A percentile compares a stretch with the other conserved stretches of the same genome.
phyloP scores from a whole-genome alignment of 768 basidiomycete genomes.

The Cantharellus cinnabarinus region DNA sequence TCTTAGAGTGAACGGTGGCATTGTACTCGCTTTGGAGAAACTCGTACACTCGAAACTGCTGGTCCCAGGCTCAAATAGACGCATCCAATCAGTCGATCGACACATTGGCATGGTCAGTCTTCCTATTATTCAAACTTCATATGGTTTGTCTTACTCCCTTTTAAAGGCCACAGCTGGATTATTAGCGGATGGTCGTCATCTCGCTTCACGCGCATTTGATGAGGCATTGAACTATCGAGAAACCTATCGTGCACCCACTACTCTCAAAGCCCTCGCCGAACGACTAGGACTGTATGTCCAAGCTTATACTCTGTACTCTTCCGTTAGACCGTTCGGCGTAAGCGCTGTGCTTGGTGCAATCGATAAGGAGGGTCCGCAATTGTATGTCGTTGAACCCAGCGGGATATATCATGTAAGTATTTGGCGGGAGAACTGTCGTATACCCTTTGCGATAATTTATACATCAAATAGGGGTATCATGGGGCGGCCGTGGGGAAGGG shows the following conservation, averaged over 20 bases:
- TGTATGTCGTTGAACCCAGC: constrained; percentile 88
- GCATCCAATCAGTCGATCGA: constrained; percentile 83
- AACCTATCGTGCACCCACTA: constrained; percentile 47
- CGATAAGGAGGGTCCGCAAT: constrained; percentile 67
- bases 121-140: constrained; percentile 8
- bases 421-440: background rate
- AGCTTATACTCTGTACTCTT: constrained; percentile 92
- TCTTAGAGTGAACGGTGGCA: constrained; percentile 79
- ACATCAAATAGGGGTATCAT: constrained; percentile 54
- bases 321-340: constrained; percentile 91
- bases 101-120: constrained; percentile 71
- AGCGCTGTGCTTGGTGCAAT: constrained; percentile 79
- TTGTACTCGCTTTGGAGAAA: constrained; percentile 95
- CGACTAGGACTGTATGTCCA: constrained; percentile 81
- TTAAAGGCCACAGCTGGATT: constrained; percentile 78
- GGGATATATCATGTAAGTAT: constrained; percentile 67
- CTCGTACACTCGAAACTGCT: constrained; percentile 89
- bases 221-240: constrained; percentile 62
- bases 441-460: background rate
- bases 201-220: constrained; percentile 66
- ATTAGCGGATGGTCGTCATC: constrained; percentile 78
- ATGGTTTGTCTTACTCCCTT: background rate
- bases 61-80: constrained; percentile 76
- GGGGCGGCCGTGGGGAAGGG: constrained; percentile 97
- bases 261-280: constrained; percentile 57